Base-by-base conservation (phyloP, 2,329 filamentous ascomycete genomes). In the Xylariaceae sp. region DNA sequence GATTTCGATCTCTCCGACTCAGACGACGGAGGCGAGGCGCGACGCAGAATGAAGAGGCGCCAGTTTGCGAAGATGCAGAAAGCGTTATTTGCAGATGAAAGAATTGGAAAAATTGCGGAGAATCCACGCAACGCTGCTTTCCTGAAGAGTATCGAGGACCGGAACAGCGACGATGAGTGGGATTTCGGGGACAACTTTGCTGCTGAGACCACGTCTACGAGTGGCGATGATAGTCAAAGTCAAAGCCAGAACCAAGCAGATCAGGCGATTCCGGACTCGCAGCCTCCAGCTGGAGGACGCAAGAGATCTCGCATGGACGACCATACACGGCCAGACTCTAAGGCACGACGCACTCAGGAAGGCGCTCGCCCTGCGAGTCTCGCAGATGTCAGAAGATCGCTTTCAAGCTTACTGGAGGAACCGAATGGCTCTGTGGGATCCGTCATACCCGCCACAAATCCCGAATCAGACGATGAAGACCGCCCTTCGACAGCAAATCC, bases 51-150 rank as follows among this genome's bases (percentile, higher is more conserved):
- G 75, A 96, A 95, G 76, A 87, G 90, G 47, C 81, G 86, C 38
- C 90, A 97, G 65, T 96, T 96, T 70, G 88, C 88, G 34, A 89
- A 90, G 72, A 95, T 96, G 88, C 88, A 91, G 51, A 91, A 90
- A 68, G 89, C 92, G 6, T 79, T 99, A 9, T 81, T 96, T 43
- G 80, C 89, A 19, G 92, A 97, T 64, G 92, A 96, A 69, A 90
- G 90, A 36, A 84, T 99, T 61, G 90, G 88, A 66, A 92, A 93
- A 70, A 90, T 97, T 57, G 91, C 90, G 33, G 85, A 90, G 66
- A 91, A 95, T 63, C 89, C 89, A 2, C 92, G 93, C 66, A 93
- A 91, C 67, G 81, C 88, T 55, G 94, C 94, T 0, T 99, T 99
- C 74, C 79, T 99, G 61, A 86, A 85, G 58, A 90, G 90, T 6